These are phyloP conservation scores for Papiliotrema terrestris DNA, from an alignment of 1,284 basidiomycete genomes.

Conservation along the genomic window DNA sequence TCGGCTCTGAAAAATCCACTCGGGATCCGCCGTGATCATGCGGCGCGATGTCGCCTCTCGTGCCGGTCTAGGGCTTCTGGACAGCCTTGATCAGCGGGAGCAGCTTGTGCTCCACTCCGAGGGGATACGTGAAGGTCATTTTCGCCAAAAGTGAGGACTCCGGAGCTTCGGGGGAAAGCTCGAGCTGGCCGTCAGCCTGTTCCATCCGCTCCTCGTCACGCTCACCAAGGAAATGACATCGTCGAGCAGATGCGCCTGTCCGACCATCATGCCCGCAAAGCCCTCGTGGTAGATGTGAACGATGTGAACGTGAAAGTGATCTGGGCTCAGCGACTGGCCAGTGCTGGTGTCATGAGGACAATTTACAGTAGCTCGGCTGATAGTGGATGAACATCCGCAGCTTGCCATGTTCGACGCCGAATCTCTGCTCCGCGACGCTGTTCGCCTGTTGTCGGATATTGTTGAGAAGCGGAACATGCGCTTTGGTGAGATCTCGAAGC, in stretches of 20 bases:
- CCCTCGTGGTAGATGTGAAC: slow-evolving; percentile 69
- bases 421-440: slow-evolving; percentile 63
- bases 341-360: neutral
- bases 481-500: slow-evolving; percentile 64
- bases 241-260: slow-evolving; percentile 89
- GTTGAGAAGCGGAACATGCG: slow-evolving; percentile 67
- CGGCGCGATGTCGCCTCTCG: neutral
- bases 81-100: slow-evolving; percentile 39
- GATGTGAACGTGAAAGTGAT: slow-evolving; percentile 94
- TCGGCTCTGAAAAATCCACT: no score
- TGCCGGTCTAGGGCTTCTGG: neutral
- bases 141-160: slow-evolving; percentile 57
- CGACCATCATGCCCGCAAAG: slow-evolving; percentile 70
- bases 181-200: slow-evolving; percentile 54
- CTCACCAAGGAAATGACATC: slow-evolving; percentile 78
- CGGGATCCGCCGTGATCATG: no score
- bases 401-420: slow-evolving; percentile 62
- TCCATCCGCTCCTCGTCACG: slow-evolving; percentile 10
- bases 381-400: slow-evolving; percentile 88
- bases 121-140: slow-evolving; percentile 75
- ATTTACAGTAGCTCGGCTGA: slow-evolving; percentile 91
- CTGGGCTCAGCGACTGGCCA: slow-evolving; percentile 49
- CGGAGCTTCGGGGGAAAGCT: slow-evolving; percentile 51
- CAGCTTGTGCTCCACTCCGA: slow-evolving; percentile 77
- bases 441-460: slow-evolving; percentile 63